Evolutionary conservation across 805 yeast species (phyloP).

Genomic region (Tetrapisispora arboricola): DNA sequence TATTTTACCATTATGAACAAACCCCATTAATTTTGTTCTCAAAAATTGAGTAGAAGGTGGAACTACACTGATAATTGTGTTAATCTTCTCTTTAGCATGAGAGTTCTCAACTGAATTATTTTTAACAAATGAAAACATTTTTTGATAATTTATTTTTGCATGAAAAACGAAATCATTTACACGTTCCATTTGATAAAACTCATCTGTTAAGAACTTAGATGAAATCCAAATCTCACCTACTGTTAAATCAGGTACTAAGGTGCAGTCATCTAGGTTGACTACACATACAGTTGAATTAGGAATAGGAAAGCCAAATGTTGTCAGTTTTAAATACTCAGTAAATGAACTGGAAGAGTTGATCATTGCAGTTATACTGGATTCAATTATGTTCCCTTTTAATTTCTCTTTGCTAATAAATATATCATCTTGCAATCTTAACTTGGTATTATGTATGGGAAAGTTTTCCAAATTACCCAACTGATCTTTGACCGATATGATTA

Average conservation of each 20-base stretch:
- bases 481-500: conserved; percentile 84
- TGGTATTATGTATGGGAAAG: conserved; percentile 24
- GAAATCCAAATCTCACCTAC: conserved; percentile 99
- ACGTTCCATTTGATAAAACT: conserved; percentile 28
- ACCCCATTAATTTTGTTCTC: conserved; percentile 86
- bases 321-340: conserved; percentile 54
- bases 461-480: conserved; percentile 44
- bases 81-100: conserved; percentile 17
- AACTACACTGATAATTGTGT: conserved; percentile 22
- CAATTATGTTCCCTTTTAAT: conserved; percentile 26
- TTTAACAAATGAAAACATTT: conserved; percentile 19
- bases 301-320: conserved; percentile 87
- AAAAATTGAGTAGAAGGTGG: conserved; percentile 39
- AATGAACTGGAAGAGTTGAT: conserved; percentile 26
- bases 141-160: conserved; percentile 24
- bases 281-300: conserved; percentile 92
- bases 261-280: conserved; percentile 85
- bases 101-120: conserved; percentile 1
- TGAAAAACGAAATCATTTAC: conserved; percentile 29
- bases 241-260: conserved; percentile 61
- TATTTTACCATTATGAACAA: conserved; percentile 75
- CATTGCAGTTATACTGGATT: conserved; percentile 26
- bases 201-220: conserved; percentile 71
- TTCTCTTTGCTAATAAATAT: conserved; percentile 28
- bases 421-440: conserved; percentile 26